Evolutionary conservation across 2,329 filamentous ascomycete species (phyloP).

Genomic region (Colletotrichum sp.): DNA sequence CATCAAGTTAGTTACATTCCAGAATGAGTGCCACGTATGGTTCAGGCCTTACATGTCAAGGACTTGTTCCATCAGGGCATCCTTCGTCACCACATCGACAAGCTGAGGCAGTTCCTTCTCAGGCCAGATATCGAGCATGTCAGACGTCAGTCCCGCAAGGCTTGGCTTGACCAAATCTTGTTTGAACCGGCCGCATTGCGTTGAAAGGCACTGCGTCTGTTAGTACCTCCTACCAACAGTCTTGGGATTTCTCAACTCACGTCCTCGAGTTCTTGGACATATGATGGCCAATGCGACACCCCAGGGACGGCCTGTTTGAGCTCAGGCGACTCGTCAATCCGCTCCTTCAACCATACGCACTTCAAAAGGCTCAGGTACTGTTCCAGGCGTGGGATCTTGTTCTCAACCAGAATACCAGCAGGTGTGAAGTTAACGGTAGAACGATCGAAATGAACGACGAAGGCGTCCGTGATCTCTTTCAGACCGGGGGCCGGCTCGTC

Average conservation of each 20-base stretch:
- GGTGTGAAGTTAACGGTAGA: slow-evolving; percentile 25
- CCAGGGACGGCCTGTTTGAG: slow-evolving; percentile 8
- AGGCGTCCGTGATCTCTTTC: slow-evolving; percentile 34
- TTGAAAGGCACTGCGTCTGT: slow-evolving; percentile 29
- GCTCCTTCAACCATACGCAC: slow-evolving; percentile 34
- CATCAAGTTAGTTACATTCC: neutral
- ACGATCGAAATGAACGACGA: slow-evolving; percentile 31
- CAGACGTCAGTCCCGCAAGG: slow-evolving; percentile 18
- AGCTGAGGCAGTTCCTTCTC: slow-evolving; percentile 29
- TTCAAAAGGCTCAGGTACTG: slow-evolving; percentile 38
- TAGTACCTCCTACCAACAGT: neutral
- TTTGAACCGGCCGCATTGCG: slow-evolving; percentile 27
- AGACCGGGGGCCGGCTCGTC: slow-evolving; percentile 5
- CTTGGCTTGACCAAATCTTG: slow-evolving; percentile 30
- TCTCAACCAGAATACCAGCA: slow-evolving; percentile 29
- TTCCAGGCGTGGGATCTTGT: slow-evolving; percentile 23
- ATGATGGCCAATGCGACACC: slow-evolving; percentile 40
- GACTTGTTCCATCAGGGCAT: slow-evolving; percentile 37
- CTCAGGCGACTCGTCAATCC: slow-evolving; percentile 12
- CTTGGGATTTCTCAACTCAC: slow-evolving; percentile 23
- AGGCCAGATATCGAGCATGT: slow-evolving; percentile 34
- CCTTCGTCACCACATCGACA: slow-evolving; percentile 33
- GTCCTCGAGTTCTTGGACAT: slow-evolving; percentile 33
- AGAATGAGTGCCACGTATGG: neutral
- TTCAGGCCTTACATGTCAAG: slow-evolving; percentile 17